These are phyloP conservation scores for Candida ulmi DNA, from an alignment of 805 yeast species.

Conservation along the genomic window DNA sequence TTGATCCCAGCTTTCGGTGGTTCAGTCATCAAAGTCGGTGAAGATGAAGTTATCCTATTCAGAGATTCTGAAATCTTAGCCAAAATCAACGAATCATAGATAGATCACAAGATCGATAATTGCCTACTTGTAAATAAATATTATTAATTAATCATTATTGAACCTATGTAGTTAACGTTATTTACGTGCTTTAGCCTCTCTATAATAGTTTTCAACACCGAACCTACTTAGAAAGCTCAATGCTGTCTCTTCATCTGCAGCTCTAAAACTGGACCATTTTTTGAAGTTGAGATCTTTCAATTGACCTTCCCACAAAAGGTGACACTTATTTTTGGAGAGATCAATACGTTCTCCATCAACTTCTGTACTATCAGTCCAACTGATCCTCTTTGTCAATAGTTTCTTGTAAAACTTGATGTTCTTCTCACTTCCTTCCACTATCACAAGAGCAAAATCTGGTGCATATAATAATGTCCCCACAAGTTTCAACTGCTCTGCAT, in stretches of 20 bases:
- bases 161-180: neutral
- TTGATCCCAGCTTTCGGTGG: slow-evolving; percentile 96
- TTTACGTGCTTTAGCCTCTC: slow-evolving; percentile 25
- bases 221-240: slow-evolving; percentile 42
- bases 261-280: slow-evolving; percentile 63
- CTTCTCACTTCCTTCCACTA: slow-evolving; percentile 72
- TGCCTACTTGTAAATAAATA: slow-evolving; percentile 8
- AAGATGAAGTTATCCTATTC: slow-evolving; percentile 74
- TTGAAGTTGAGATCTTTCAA: slow-evolving; percentile 47
- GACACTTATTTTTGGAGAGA: slow-evolving; percentile 38
- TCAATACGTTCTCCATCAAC: slow-evolving; percentile 27
- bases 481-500: slow-evolving; percentile 68
- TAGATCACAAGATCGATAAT: no score
- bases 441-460: slow-evolving; percentile 46
- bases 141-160: neutral
- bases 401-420: slow-evolving; percentile 57
- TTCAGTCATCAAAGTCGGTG: slow-evolving; percentile 78
- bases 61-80: slow-evolving; percentile 95
- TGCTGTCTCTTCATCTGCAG: slow-evolving; percentile 44
- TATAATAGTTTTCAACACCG: slow-evolving; percentile 56
- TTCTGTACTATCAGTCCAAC: slow-evolving; percentile 55
- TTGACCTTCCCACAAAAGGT: slow-evolving; percentile 68
- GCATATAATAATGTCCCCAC: slow-evolving; percentile 50
- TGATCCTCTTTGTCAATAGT: slow-evolving; percentile 53
- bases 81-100: slow-evolving; percentile 60